Base-by-base conservation (phyloP, 257 asterid genomes). In the Solanum paucissectum region DNA sequence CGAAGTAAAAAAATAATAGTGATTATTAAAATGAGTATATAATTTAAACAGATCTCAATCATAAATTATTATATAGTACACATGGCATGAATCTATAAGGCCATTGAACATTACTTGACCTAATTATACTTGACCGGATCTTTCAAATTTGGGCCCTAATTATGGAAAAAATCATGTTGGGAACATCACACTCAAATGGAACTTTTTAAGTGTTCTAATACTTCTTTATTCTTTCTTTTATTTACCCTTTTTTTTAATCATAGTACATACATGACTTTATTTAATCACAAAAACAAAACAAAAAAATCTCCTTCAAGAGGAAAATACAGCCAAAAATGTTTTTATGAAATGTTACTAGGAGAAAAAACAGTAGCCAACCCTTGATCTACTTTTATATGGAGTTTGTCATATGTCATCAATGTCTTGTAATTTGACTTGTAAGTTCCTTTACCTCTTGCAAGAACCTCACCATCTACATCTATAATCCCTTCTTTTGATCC, bases 291-390 rank as follows among this genome's bases (percentile, higher is more conserved):
- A 29, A 76, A 37, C 9, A 12, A 38, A 12, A 12, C 1, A 29
- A 29, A 29, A 29, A 29, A 29, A 29, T 29, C 29, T 29, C 2
- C 29, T 34, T 2, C 83, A 21, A 36, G 7, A 72, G 36, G 34
- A 9, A 8, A 34, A 73, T 44, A 73, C 21, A 9, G 27, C 46
- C 14, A 34, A 72, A 34, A 20, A 9, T 9, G 7, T 4, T n/a
- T 0, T 40, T 42, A 79, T 2, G 84, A 44, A 81, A 81, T 44
- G 3, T 6, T 27, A 74, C 83, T 87, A 7, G 99, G 99, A 76
- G 96, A 89, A 90, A 96, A 97, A 44, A 97, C 38, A 60, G 99
- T 95, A 84, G 98, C 98, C 95, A 96, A 92, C 18, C 98, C 99
- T 91, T 93, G 98, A 91, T 97, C 98, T 37, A 97, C 93, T 86